Percentiles rank a stretch among this genome's conserved stretches.
These are phyloP conservation scores for Wickerhamiella cacticola DNA, from an alignment of 805 yeast species.

Conservation along the genomic window DNA sequence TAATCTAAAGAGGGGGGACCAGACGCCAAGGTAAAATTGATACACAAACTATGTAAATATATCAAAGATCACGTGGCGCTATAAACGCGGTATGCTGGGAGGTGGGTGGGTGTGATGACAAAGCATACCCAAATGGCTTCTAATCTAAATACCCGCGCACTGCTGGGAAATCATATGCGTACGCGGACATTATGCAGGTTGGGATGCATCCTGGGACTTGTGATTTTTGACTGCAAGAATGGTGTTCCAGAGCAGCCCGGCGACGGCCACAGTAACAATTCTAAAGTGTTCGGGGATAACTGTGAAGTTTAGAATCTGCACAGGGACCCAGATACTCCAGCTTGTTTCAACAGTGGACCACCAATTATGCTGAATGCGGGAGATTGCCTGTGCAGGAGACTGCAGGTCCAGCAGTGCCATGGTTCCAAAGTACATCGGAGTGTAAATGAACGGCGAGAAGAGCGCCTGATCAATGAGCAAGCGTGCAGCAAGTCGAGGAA, in stretches of 20 bases:
- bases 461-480: conserved; percentile 59
- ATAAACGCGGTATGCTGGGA: too few species aligned
- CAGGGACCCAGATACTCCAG: conserved; percentile 82
- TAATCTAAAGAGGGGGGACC: too few species aligned
- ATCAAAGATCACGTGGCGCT: too few species aligned
- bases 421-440: conserved; percentile 57
- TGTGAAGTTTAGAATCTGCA: conserved; percentile 62
- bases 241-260: conserved; percentile 77
- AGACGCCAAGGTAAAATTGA: too few species aligned
- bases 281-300: conserved; percentile 60
- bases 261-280: conserved; percentile 52
- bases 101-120: too few species aligned
- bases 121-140: too few species aligned
- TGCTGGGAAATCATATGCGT: too few species aligned
- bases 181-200: too few species aligned
- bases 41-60: too few species aligned
- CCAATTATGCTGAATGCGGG: conserved; percentile 34
- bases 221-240: conserved; percentile 50
- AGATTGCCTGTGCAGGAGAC: conserved; percentile 31
- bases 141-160: too few species aligned
- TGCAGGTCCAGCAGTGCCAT: conserved; percentile 58
- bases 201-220: neutral
- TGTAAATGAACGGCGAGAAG: conserved; percentile 61
- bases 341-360: conserved; percentile 50
- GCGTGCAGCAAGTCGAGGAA: conserved; percentile 34